Base-by-base conservation (phyloP, 163 green algal genomes). In the Chlamydomonas reinhardtii region DNA sequence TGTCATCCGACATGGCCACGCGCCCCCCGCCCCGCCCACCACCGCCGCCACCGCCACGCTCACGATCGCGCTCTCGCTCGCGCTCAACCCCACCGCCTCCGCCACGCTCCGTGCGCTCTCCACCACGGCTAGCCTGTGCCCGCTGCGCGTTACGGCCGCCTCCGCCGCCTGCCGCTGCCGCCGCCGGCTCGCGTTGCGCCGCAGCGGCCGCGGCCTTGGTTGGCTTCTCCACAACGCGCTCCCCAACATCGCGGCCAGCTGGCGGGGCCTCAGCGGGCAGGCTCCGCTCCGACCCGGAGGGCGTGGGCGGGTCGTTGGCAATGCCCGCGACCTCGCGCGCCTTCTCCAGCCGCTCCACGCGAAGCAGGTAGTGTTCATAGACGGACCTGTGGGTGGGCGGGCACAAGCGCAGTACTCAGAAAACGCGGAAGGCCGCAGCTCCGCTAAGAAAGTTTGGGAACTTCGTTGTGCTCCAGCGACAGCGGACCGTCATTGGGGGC, bases 301-400 rank as follows among this genome's bases (percentile, higher is more conserved):
- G 34, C 12, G 54, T 34, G 74, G 80, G 56, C 25, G 80, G 24
- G 70, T 16, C 32, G 52, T 24, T 27, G 52, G 31, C 79, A 56
- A 77, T 54, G 39, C 80, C 80, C 24, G 56, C 56, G 0, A 27
- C 80, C 80, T 80, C 70, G 0, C 80, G 69, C 29, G 80, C 80
- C 56, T 34, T 65, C 29, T 79, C 80, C 34, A 86, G 34, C 27
- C 80, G 69, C 69, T 86, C 80, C 19, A 59, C 80, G 16, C 80
- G 69, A 8, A 86, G 69, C 32, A 86, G 80, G 35, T 80, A 86
- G 34, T 86, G 80, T 54, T 86, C 80, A 37, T 80, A 86, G 4
- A 79, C 56, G 19, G 70, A 74, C 70, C 80, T 86, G 69, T 14
- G 5, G 69, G 68, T 4, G 27, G 8, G 39, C 39, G 39, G 39